Evolutionary conservation across 306 rosid genomes (phyloP), one percentile per base, ranked within the genome.

Genomic region (Glycyrrhiza uralensis): DNA sequence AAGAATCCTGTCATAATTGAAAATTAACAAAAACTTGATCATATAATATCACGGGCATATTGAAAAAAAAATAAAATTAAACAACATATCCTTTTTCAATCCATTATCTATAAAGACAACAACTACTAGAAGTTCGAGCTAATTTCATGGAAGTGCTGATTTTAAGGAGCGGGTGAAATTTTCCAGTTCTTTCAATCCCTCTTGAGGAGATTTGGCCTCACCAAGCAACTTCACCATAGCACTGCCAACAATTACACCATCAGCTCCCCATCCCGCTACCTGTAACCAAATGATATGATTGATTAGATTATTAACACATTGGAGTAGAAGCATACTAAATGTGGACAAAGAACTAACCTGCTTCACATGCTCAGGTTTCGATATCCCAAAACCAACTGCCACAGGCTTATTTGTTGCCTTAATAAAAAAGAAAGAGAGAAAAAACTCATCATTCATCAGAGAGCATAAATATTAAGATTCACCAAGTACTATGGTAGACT

Each of bases 341-440:
- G 26, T 28, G 41, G 28, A 41, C 72, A 42, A 15, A 14, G 36
- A 63, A 67, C 63, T 78, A 69, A 91, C 99, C 95, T 86, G 91
- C 67, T 88, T 86, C 28, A 81, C 96, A 24, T 91, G 97, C 89
- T 94, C 93, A 1, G 95, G 95, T 49, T 78, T 89, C 0, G 99
- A 91, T 77, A 94, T 89, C 74, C 99, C 99, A 54, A 94, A 94
- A 41, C 99, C 99, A 63, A 94, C 99, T 13, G 99, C 97, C 10
- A 94, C 93, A 0, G 99, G 93, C 81, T 89, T 91, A n/a, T 69
- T 50, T 35, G 99, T 89, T 74, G 76, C 83, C 99, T 94, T 83
- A 15, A 36, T 64, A 9, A 13, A 73, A 18, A 30, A 5, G 38
- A 9, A 29, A 10, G 30, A n/a, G n/a, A n/a, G n/a, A n/a, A n/a